Evolutionary conservation across 1,284 basidiomycete genomes (phyloP).

Genomic region (Ganoderma multipileum): DNA sequence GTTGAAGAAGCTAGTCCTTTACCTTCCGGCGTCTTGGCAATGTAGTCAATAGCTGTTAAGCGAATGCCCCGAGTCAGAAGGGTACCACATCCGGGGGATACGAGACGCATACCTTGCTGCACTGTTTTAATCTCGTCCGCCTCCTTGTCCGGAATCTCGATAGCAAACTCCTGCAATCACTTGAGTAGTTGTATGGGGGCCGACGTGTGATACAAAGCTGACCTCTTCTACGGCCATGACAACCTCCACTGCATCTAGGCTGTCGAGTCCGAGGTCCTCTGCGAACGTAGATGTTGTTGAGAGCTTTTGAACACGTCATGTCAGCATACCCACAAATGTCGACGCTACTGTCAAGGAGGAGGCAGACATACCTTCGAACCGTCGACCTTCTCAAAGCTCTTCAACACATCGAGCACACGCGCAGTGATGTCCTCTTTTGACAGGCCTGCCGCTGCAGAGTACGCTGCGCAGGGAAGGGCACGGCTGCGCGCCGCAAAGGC

Average conservation of each 20-base stretch:
- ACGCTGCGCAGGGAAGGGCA: conserved; percentile 57
- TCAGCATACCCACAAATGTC: conserved; percentile 4
- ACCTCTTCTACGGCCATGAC: conserved; percentile 99
- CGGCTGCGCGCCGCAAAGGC: conserved; percentile 42
- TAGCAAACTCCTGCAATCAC: conserved; percentile 74
- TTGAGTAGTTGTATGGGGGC: background rate
- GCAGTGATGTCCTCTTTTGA: conserved; percentile 80
- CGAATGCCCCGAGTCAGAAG: conserved; percentile 9
- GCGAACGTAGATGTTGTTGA: conserved; percentile 79
- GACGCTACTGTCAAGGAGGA: conserved; percentile 11
- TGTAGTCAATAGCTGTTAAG: conserved; percentile 91
- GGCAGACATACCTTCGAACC: conserved; percentile 70
- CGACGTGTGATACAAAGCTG: conserved; percentile 28
- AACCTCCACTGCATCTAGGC: conserved; percentile 97
- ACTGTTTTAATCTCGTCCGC: conserved; percentile 98
- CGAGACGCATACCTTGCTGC: conserved; percentile 75
- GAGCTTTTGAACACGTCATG: conserved; percentile 59
- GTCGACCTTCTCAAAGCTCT: conserved; percentile 96
- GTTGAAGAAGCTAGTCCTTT: conserved; percentile 29
- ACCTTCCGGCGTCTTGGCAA: conserved; percentile 95
- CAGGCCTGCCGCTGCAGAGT: conserved; percentile 81
- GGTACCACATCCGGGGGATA: conserved; percentile 6
- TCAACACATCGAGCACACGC: conserved; percentile 89
- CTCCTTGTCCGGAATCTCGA: conserved; percentile 97
- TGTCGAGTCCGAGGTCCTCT: conserved; percentile 93